These are phyloP conservation scores for Hymenoscyphus salicellus DNA, from an alignment of 2,329 filamentous ascomycete genomes.

Conservation along the genomic window DNA sequence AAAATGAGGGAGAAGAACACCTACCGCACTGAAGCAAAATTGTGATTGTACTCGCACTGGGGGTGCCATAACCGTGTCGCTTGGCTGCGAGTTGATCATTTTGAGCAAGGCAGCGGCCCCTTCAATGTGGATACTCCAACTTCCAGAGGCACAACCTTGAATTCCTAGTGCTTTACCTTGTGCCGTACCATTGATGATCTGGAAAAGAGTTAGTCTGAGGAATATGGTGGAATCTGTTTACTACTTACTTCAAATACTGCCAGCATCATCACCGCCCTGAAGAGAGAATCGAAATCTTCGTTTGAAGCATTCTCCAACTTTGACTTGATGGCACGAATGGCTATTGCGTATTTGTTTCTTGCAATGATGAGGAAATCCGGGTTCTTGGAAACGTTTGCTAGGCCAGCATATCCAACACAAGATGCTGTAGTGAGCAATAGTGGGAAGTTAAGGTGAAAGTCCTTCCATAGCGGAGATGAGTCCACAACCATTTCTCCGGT, in stretches of 20 bases:
- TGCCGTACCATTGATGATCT: slow-evolving; percentile 21
- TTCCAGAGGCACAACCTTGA: not conserved
- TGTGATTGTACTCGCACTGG: slow-evolving; percentile 19
- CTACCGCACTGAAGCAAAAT: slow-evolving; percentile 24
- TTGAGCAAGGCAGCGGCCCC: slow-evolving; percentile 24
- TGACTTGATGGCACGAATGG: slow-evolving; percentile 46
- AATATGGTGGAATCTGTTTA: not conserved
- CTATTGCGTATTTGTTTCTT: slow-evolving; percentile 49
- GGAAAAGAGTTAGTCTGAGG: slow-evolving; percentile 2
- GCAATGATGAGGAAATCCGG: slow-evolving; percentile 46
- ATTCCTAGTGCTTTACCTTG: not conserved
- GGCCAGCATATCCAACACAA: slow-evolving; percentile 51
- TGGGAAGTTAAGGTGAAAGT: slow-evolving; percentile 37
- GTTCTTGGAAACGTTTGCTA: slow-evolving; percentile 41
- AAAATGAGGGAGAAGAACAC: not conserved
- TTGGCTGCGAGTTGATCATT: slow-evolving; percentile 13
- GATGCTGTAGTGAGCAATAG: slow-evolving; percentile 49
- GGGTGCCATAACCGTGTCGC: not conserved
- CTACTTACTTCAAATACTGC: slow-evolving; percentile 46
- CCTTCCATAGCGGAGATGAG: slow-evolving; percentile 21
- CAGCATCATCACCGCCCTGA: slow-evolving; percentile 52
- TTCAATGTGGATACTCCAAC: slow-evolving; percentile 26
- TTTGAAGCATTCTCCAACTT: slow-evolving; percentile 44
- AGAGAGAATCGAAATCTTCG: slow-evolving; percentile 49
- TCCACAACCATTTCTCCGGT: slow-evolving; percentile 22